Evolutionary conservation across 2,329 filamentous ascomycete species (phyloP).

Genomic region (Cytospora piceicola): DNA sequence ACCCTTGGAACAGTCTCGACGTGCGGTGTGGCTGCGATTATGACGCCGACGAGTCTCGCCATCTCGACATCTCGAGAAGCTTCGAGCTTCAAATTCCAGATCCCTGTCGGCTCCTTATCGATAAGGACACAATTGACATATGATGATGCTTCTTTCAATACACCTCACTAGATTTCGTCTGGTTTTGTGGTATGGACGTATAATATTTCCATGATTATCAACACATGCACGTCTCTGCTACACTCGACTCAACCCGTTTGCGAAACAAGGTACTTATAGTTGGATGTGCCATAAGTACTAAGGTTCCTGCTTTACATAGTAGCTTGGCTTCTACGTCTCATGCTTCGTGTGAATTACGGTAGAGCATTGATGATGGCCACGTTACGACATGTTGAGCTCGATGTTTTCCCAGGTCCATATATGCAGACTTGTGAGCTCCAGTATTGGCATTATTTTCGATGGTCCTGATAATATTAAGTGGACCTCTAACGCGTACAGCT

Average conservation of each 20-base stretch:
- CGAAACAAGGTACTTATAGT: too few relatives aligned
- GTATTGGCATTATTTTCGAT: neutral
- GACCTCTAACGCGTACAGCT: neutral
- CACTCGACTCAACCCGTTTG: too few relatives aligned
- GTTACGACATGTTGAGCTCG: neutral
- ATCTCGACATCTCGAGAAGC: slow-evolving; percentile 27
- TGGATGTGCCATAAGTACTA: too few relatives aligned
- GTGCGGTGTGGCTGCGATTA: neutral
- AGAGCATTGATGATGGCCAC: neutral
- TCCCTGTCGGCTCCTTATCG: slow-evolving; percentile 22
- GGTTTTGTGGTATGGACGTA: too few relatives aligned
- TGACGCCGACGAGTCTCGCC: slow-evolving; percentile 22
- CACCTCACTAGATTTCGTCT: too few relatives aligned
- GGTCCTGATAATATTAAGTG: neutral
- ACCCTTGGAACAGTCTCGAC: neutral
- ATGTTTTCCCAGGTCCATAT: slow-evolving; percentile 1
- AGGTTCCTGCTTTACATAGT: too few relatives aligned
- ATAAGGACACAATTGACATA: slow-evolving; percentile 15
- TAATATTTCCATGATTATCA: too few relatives aligned
- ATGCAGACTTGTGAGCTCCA: neutral
- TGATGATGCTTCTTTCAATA: too few relatives aligned
- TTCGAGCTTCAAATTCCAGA: slow-evolving; percentile 10
- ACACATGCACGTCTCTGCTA: too few relatives aligned
- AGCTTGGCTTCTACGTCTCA: too few relatives aligned
- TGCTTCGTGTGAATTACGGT: too few relatives aligned